A percentile compares a stretch with the other conserved stretches of the same genome.
These are phyloP conservation scores for Clitopilus passeckerianus DNA, from an alignment of 768 basidiomycete genomes.

Conservation along the genomic window DNA sequence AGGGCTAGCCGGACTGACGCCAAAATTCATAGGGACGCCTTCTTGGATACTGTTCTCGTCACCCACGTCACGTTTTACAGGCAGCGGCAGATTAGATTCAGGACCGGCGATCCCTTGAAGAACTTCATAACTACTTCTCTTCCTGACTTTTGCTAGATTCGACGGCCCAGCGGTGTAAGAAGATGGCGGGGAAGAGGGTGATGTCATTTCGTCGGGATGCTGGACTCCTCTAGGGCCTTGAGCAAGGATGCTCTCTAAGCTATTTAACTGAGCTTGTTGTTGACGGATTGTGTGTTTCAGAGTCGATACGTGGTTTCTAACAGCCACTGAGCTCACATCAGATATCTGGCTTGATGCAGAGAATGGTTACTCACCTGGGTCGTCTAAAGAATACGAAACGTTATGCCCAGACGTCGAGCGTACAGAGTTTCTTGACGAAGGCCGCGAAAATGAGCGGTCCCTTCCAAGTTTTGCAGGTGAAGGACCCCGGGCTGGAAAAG, in stretches of 20 bases:
- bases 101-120: slow-evolving; percentile 69
- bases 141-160: slow-evolving; percentile 44
- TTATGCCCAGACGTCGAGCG: slow-evolving; percentile 50
- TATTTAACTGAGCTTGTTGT: slow-evolving; percentile 74
- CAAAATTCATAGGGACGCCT: slow-evolving; percentile 64
- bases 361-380: slow-evolving; percentile 50
- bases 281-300: slow-evolving; percentile 80
- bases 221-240: slow-evolving; percentile 61
- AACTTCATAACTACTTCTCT: slow-evolving; percentile 69
- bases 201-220: slow-evolving; percentile 27
- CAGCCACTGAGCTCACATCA: slow-evolving; percentile 44
- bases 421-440: slow-evolving; percentile 38
- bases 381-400: slow-evolving; percentile 53
- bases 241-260: slow-evolving; percentile 63
- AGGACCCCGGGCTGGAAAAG: slow-evolving; percentile 10
- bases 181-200: slow-evolving; percentile 24
- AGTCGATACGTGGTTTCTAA: slow-evolving; percentile 76
- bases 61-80: slow-evolving; percentile 41
- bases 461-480: slow-evolving; percentile 25
- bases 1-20: slow-evolving; percentile 29
- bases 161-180: slow-evolving; percentile 18
- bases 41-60: slow-evolving; percentile 62
- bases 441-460: slow-evolving; percentile 32
- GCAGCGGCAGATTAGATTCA: slow-evolving; percentile 70
- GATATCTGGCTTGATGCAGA: slow-evolving; percentile 10